Conservation (phyloP, 805 yeast species). For the Wickerhamiella galacta region DNA sequence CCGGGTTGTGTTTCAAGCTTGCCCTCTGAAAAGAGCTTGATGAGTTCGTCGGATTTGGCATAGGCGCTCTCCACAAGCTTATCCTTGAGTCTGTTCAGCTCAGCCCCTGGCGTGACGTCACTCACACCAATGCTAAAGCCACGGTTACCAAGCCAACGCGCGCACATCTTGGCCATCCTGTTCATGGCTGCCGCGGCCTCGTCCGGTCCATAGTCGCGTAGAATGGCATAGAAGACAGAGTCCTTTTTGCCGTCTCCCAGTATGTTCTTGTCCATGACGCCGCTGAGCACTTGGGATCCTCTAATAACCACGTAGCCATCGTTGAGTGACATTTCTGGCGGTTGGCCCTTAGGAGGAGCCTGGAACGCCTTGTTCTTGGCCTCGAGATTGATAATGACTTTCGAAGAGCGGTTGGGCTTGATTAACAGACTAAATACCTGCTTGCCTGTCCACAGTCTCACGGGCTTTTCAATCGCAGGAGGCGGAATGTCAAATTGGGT, state of each 20-base stretch:
- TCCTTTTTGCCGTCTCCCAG: constrained; percentile 97
- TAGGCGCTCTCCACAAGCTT: constrained; percentile 82
- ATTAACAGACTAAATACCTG: constrained; percentile 82
- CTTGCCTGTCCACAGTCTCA: constrained; percentile 89
- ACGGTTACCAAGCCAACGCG: constrained; percentile 81
- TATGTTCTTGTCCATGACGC: constrained; percentile 92
- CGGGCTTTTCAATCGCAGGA: constrained; percentile 85
- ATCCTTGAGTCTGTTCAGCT: constrained; percentile 64
- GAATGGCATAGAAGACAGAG: constrained; percentile 85
- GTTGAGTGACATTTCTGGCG: constrained; percentile 92
- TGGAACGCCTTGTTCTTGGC: constrained; percentile 83
- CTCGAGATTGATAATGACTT: constrained; percentile 77
- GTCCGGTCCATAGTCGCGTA: constrained; percentile 91
- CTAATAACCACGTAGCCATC: constrained; percentile 88
- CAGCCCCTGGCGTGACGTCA: constrained; percentile 87
- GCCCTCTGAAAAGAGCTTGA: constrained; percentile 61
- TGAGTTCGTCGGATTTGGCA: constrained; percentile 77
- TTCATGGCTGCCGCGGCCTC: constrained; percentile 96
- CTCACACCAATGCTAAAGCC: constrained; percentile 96
- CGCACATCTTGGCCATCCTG: constrained; percentile 97
- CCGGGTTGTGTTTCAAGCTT: constrained; percentile 97
- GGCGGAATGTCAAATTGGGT: constrained; percentile 86
- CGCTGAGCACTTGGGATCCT: constrained; percentile 76
- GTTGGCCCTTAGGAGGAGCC: constrained; percentile 56
- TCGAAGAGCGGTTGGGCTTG: constrained; percentile 58